phyloP scores from a whole-genome alignment of 179 eudicot species.

The Patellifolia procumbens region DNA sequence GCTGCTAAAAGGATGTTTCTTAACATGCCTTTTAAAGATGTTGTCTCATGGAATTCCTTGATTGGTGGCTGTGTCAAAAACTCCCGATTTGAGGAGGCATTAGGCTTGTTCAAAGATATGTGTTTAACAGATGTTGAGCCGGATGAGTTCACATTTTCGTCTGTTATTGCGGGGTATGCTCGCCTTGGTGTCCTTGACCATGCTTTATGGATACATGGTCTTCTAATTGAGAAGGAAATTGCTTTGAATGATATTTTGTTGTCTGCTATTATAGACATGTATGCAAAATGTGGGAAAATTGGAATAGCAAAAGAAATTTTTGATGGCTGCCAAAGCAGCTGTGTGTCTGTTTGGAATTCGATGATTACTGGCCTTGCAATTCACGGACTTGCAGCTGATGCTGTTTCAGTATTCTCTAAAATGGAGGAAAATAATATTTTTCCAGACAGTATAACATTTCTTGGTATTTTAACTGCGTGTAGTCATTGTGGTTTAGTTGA shows the following conservation, averaged over 20 bases:
- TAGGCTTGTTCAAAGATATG: conserved; percentile 53
- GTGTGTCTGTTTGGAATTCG: conserved; percentile 70
- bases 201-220: conserved; percentile 58
- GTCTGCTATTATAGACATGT: conserved; percentile 73
- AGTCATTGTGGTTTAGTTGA: conserved; percentile 67
- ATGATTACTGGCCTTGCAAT: conserved; percentile 74
- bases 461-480: conserved; percentile 61
- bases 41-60: conserved; percentile 76
- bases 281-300: conserved; percentile 78
- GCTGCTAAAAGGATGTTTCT: conserved; percentile 56
- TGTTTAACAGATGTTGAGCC: conserved; percentile 48
- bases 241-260: conserved; percentile 50
- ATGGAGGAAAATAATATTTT: conserved; percentile 51
- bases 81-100: conserved; percentile 52
- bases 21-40: conserved; percentile 53
- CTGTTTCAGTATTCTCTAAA: conserved; percentile 49
- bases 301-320: conserved; percentile 59
- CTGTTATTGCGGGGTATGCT: conserved; percentile 61
- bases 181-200: conserved; percentile 61
- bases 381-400: conserved; percentile 71
- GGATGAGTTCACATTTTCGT: conserved; percentile 72
- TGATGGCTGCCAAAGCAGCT: conserved; percentile 29
- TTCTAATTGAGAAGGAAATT: conserved; percentile 49
- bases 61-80: conserved; percentile 68
- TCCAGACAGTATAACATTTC: conserved; percentile 70